These are phyloP conservation scores for Phytophthora foliorum DNA, from an alignment of 352 stramenopile genomes.

Conservation along the genomic window DNA sequence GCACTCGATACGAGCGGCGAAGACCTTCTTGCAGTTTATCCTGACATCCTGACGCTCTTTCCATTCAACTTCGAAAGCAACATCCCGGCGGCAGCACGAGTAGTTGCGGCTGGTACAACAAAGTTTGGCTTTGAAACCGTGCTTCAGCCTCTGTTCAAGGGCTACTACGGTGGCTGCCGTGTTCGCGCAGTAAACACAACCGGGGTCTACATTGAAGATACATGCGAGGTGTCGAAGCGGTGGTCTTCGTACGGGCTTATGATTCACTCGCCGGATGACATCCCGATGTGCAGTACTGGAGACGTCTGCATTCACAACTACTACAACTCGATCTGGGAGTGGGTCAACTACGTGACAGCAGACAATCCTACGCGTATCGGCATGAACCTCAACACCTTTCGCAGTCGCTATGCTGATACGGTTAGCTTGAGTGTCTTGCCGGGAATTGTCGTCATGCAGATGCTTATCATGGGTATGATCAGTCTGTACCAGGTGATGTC, in stretches of 20 bases:
- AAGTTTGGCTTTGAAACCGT: slow-evolving; percentile 16
- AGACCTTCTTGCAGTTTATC: slow-evolving; percentile 22
- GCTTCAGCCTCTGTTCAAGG: slow-evolving; percentile 34
- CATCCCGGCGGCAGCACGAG: slow-evolving; percentile 4
- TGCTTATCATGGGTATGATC: slow-evolving; percentile 38
- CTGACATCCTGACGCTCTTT: slow-evolving; percentile 35
- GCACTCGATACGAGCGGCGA: slow-evolving; percentile 25
- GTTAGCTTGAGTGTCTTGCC: slow-evolving; percentile 30
- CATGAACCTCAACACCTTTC: slow-evolving; percentile 35
- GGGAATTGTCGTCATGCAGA: slow-evolving; percentile 35
- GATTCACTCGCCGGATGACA: slow-evolving; percentile 38
- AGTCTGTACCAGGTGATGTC: slow-evolving; percentile 46
- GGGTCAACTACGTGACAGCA: slow-evolving; percentile 18
- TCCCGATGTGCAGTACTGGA: slow-evolving; percentile 32
- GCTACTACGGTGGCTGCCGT: slow-evolving; percentile 37
- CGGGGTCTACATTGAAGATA: slow-evolving; percentile 32
- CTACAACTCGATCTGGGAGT: slow-evolving; percentile 42
- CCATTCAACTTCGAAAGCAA: slow-evolving; percentile 44
- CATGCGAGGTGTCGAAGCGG: slow-evolving; percentile 17
- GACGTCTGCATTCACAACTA: slow-evolving; percentile 43
- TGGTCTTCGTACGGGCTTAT: slow-evolving; percentile 38
- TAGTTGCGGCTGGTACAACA: slow-evolving; percentile 10
- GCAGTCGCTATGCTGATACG: slow-evolving; percentile 28
- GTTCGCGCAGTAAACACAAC: slow-evolving; percentile 33
- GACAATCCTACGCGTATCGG: slow-evolving; percentile 21